Conservation (phyloP, 352 stramenopile genomes). For the Thraustochytrium sp. region DNA sequence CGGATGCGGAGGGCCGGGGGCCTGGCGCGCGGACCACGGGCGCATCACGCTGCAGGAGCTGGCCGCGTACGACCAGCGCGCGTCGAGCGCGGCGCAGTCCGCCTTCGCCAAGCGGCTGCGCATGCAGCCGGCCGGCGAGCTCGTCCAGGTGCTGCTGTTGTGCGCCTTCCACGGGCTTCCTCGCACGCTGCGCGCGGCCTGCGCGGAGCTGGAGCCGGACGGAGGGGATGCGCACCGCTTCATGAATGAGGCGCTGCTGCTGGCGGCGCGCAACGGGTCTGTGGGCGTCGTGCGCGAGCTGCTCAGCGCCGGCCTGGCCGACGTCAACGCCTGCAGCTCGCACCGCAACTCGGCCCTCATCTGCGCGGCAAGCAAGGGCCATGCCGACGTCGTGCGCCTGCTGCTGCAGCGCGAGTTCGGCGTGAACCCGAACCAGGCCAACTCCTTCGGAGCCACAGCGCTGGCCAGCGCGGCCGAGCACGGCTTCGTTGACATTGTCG, state of each 20-base stretch:
- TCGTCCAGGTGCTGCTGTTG: not conserved
- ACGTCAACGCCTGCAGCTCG: not conserved
- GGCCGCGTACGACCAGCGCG: too few relatives aligned
- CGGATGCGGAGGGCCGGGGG: too few relatives aligned
- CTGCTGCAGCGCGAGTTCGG: not conserved
- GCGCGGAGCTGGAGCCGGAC: not conserved
- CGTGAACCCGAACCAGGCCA: not conserved
- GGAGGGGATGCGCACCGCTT: not conserved
- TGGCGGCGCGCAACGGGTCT: not conserved
- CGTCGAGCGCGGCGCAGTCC: too few relatives aligned
- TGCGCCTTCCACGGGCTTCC: not conserved
- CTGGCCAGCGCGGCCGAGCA: not conserved
- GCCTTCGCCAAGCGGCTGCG: too few relatives aligned
- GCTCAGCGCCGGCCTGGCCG: not conserved
- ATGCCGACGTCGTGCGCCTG: not conserved
- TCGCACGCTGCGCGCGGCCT: not conserved
- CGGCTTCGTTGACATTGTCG: not conserved
- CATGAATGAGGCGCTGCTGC: not conserved
- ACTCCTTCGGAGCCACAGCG: not conserved
- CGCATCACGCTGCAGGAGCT: too few relatives aligned
- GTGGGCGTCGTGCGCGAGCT: not conserved
- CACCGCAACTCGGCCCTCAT: slow-evolving; percentile 12
- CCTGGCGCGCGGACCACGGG: too few relatives aligned
- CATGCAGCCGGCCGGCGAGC: not conserved
- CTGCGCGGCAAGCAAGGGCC: not conserved